Percentiles rank a stretch among this genome's conserved stretches.
Conservation (phyloP, 2,329 filamentous ascomycete species). For the Polytolypa hystricis region DNA sequence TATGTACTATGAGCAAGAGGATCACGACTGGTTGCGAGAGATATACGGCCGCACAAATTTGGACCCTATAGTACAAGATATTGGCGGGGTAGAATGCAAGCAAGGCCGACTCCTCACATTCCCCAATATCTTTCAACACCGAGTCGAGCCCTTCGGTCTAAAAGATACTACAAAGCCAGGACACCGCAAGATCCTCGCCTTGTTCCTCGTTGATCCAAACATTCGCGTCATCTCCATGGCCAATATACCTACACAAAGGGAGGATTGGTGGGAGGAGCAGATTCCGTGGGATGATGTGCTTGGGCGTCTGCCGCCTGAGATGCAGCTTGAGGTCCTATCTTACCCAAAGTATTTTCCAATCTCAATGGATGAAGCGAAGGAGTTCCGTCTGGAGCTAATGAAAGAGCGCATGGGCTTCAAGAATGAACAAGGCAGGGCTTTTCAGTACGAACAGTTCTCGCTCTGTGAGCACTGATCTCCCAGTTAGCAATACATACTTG, state of each 20-base stretch:
- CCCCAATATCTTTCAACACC: conserved; percentile 13
- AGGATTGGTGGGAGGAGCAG: conserved; percentile 10
- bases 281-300: conserved; percentile 2
- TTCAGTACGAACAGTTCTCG: conserved; percentile 1
- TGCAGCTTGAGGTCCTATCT: conserved; percentile 5
- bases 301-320: conserved; percentile 6
- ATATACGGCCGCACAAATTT: conserved; percentile 9
- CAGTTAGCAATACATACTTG: no score
- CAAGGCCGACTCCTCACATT: conserved; percentile 14
- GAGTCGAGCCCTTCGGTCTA: conserved; percentile 9
- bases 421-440: not conserved
- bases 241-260: conserved; percentile 9
- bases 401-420: conserved; percentile 9
- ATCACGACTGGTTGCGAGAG: conserved; percentile 7
- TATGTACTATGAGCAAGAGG: conserved; percentile 19
- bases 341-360: conserved; percentile 4
- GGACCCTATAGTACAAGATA: conserved; percentile 7
- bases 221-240: conserved; percentile 12
- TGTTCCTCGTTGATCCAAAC: conserved; percentile 12
- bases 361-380: conserved; percentile 10
- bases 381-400: conserved; percentile 10
- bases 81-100: conserved; percentile 10
- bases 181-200: conserved; percentile 12
- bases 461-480: conserved; percentile 13
- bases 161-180: conserved; percentile 10